Base-by-base conservation (phyloP, 148 eudicot genomes). In the Amaranthus hypochondriacus region DNA sequence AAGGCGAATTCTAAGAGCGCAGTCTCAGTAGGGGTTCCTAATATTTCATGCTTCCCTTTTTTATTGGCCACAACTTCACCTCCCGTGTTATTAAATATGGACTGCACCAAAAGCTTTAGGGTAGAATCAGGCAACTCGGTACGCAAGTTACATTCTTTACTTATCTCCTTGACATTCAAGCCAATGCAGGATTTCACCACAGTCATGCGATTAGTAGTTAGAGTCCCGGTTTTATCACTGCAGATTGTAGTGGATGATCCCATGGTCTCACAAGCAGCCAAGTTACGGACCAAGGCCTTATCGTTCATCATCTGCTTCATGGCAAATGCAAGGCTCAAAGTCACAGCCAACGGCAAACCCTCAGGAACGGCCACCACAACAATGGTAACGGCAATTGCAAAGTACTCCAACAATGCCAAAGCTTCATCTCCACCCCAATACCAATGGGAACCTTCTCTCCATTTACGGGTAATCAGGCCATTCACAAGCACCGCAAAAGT, bases 221-320 rank as follows among this genome's bases (percentile, higher is more conserved):
- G 74, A 3, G 99, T 95, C 62, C 99, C 99, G 6, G 99, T 95
- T 77, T 95, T 95, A 83, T 95, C 99, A 81, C 97, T 95, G 68
- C 97, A 95, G 48, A 95, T 95, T 55, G 86, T 90, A 28, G 97
- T 95, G 53, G 97, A 87, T 5, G 98, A 94, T 4, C 98, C 97
- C 98, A 94, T 94, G 0, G 98, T 94, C 82, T 94, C 98, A 84
- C 98, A 94, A 49, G 98, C 98, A 14, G 98, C 98, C 56, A 94
- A 73, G 74, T 91, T 84, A 4, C 98, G 97, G 50, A 94, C 98
- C 5, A 94, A 87, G 44, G 98, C 98, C 77, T 94, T 94, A 66
- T 94, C 98, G 7, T 94, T 94, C 98, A 94, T 94, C 98, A 94
- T 94, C 86, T 92, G 87, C 82, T 94, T 92, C 98, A 94, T 94